phyloP scores from a whole-genome alignment of 108 stramenopile genomes.

The Nitzschia inconspicua region DNA sequence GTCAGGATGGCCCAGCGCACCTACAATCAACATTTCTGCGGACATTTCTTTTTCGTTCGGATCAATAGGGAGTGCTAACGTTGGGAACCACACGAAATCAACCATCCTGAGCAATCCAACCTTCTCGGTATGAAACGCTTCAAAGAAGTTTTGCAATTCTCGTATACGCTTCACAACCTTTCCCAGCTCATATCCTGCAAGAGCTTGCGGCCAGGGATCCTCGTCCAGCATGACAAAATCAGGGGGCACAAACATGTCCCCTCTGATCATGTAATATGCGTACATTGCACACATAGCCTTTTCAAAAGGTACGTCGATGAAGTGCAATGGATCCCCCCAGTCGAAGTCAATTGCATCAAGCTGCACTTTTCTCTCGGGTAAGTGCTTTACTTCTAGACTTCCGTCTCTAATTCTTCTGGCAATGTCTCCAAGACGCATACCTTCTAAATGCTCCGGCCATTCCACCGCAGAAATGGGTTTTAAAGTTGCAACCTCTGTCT shows the following conservation, averaged over 20 bases:
- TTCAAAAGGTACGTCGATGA: constrained; percentile 87
- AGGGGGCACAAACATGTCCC: constrained; percentile 75
- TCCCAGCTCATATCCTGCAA: constrained; percentile 86
- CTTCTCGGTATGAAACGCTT: constrained; percentile 85
- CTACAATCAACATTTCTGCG: constrained; percentile 49
- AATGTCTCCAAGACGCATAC: constrained; percentile 76
- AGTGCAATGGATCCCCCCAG: constrained; percentile 83
- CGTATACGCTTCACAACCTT: constrained; percentile 70
- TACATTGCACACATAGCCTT: constrained; percentile 85
- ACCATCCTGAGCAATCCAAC: constrained; percentile 74
- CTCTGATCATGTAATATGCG: constrained; percentile 79
- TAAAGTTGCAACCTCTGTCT: constrained; percentile 3
- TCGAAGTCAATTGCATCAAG: constrained; percentile 86
- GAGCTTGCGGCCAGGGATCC: constrained; percentile 86
- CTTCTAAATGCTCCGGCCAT: constrained; percentile 82
- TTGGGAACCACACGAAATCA: constrained; percentile 87
- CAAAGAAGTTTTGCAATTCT: constrained; percentile 78
- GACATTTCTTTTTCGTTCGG: constrained; percentile 63
- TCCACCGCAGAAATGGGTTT: constrained; percentile 22
- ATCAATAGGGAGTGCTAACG: constrained; percentile 70
- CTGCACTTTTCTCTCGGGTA: constrained; percentile 71
- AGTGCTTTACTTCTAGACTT: constrained; percentile 84
- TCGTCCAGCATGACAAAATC: constrained; percentile 90
- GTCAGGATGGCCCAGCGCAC: constrained; percentile 73
- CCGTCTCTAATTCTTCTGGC: constrained; percentile 75